These are phyloP conservation scores for Saccharum officinarum DNA, from an alignment of 176 grass and related monocot genomes.

Conservation along the genomic window DNA sequence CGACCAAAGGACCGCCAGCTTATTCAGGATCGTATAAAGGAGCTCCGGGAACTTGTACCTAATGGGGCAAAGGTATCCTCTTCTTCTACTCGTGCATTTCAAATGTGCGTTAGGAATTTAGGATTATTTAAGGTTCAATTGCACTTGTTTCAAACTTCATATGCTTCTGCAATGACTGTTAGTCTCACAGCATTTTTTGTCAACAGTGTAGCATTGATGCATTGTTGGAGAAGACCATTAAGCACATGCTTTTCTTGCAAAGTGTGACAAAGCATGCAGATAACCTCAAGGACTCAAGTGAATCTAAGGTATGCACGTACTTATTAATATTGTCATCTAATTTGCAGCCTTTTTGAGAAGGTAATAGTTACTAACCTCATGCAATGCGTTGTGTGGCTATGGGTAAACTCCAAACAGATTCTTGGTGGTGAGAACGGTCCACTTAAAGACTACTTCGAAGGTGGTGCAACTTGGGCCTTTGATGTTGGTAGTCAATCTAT, in stretches of 20 bases:
- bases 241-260: constrained; percentile 90
- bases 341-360: constrained; percentile 17
- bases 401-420: constrained; percentile 48
- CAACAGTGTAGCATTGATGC: constrained; percentile 94
- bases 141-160: background rate
- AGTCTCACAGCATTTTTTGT: constrained; percentile 39
- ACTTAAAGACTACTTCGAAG: constrained; percentile 75
- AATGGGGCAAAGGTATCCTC: constrained; percentile 77
- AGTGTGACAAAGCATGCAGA: constrained; percentile 81
- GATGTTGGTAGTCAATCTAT: constrained; percentile 73
- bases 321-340: constrained; percentile 16
- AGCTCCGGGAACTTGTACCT: constrained; percentile 81
- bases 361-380: constrained; percentile 21
- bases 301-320: constrained; percentile 57
- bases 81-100: constrained; percentile 12
- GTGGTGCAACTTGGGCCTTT: constrained; percentile 89
- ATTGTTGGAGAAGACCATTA: constrained; percentile 82
- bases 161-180: background rate
- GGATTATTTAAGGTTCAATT: constrained; percentile 18
- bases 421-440: constrained; percentile 54
- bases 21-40: constrained; percentile 93
- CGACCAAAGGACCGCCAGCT: constrained; percentile 81
- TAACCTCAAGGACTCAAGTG: constrained; percentile 69
- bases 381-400: background rate
- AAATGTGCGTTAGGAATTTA: constrained; percentile 14